Conservation (phyloP, 208 protist species). For the Trichomonas vaginalis region DNA sequence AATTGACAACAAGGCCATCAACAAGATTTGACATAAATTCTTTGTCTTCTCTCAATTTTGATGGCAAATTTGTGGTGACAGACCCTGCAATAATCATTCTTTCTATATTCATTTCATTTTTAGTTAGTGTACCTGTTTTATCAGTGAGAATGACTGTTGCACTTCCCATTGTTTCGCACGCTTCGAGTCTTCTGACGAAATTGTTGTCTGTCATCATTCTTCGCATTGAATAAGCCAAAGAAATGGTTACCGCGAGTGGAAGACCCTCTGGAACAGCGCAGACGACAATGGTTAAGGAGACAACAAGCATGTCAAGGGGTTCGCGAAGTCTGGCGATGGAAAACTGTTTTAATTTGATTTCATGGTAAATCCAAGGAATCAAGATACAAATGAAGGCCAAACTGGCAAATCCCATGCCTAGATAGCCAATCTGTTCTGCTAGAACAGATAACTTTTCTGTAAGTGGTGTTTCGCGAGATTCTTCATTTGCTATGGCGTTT, state of each 20-base stretch:
- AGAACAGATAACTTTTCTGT: neutral
- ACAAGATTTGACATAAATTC: neutral
- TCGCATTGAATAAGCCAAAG: constrained; percentile 53
- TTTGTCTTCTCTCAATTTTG: neutral
- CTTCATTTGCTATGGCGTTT: neutral
- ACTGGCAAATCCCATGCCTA: constrained; percentile 1
- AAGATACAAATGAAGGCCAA: constrained; percentile 18
- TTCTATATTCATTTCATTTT: constrained; percentile 25
- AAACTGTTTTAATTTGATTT: neutral
- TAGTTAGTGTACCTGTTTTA: constrained; percentile 69
- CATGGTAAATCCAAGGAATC: neutral
- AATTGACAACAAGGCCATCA: neutral
- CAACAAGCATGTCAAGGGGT: constrained; percentile 28
- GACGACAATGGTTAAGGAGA: constrained; percentile 69
- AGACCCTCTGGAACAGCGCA: constrained; percentile 86
- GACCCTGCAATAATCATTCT: constrained; percentile 12
- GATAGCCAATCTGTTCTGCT: neutral
- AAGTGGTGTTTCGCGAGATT: neutral
- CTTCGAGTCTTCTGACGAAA: neutral
- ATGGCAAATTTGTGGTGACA: too few species aligned
- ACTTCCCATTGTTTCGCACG: constrained; percentile 57
- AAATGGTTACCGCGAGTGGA: constrained; percentile 83
- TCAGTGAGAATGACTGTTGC: constrained; percentile 87
- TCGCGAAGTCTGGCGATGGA: neutral
- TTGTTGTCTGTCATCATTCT: constrained; percentile 16